Base-by-base conservation (phyloP, 805 yeast species). In the Starmera caribaea region DNA sequence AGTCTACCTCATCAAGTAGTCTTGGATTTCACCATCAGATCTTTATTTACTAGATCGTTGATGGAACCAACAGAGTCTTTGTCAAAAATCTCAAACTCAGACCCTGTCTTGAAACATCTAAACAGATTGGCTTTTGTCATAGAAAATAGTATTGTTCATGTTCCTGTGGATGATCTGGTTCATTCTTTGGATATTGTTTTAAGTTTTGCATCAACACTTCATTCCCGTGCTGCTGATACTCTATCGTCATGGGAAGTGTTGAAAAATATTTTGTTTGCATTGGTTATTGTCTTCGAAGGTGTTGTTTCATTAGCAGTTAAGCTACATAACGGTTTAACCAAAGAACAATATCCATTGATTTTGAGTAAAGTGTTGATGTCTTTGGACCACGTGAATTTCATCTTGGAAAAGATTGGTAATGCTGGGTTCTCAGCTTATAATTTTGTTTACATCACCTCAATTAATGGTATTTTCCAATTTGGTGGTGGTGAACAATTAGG, bases 391-490 rank as follows among this genome's bases (percentile, higher is more conserved):
- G 35, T 68, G 38, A 66, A 73, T 45, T 75, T 69, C 44, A 59
- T 78, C 8, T 49, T 76, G 21, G 66, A 71, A 26, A 60, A 71
- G 16, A 68, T 78, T 8, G 85, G 85, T 0, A 70, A 73, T 17
- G 83, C 82, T 5, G 83, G 83, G 3, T 78, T 78, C 50, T 76
- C 75, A 41, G 66, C 74, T 11, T 81, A 76, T 54, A 76, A 77
- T 47, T 80, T 76, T 53, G 74, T 77, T 13, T 74, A 74, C 45
- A 62, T 69, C 34, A 58, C 76, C 5, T 50, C 74, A 10, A 41
- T 74, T 3, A 82, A 76, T 43, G 54, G 59, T 0, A 51, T 62
- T 34, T 49, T 50, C 32, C 66, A 54, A 41, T 48, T 45, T 35
- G 40, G 40, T 10, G 37, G 50, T 24, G 57, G 61, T 11, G 58